phyloP scores from a whole-genome alignment of 306 rosid species.

The Trifolium dubium region DNA sequence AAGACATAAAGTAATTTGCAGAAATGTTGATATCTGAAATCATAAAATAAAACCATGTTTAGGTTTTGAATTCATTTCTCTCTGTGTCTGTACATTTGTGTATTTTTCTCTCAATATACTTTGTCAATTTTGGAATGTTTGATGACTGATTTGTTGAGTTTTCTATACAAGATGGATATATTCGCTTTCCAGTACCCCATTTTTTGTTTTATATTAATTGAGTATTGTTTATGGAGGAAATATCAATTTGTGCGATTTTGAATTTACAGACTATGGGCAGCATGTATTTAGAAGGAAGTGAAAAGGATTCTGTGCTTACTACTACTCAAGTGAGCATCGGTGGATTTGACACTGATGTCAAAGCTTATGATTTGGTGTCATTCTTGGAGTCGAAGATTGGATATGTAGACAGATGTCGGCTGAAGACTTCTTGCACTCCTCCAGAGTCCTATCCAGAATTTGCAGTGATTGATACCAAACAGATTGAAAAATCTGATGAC shows the following conservation, averaged over 20 bases:
- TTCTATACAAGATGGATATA: constrained; percentile 4
- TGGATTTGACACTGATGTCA: constrained; percentile 64
- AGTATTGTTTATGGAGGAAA: constrained; percentile 19
- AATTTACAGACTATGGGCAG: constrained; percentile 41
- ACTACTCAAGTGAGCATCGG: constrained; percentile 76
- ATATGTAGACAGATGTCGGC: constrained; percentile 67
- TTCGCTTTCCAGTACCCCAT: constrained; percentile 2
- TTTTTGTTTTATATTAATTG: constrained; percentile 5
- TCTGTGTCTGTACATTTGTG: not conserved
- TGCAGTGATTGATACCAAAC: constrained; percentile 32
- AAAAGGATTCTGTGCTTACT: constrained; percentile 50
- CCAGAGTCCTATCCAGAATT: constrained; percentile 73
- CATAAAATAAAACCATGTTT: constrained; percentile 1
- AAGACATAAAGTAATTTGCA: constrained; percentile 3
- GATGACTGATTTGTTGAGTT: constrained; percentile 18
- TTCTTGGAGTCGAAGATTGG: constrained; percentile 66
- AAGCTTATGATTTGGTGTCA: constrained; percentile 54
- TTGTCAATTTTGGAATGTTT: not conserved
- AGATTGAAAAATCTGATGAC: constrained; percentile 42
- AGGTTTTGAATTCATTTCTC: constrained; percentile 8
- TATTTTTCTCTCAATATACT: constrained; percentile 17
- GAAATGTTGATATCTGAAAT: constrained; percentile 2
- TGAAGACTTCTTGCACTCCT: constrained; percentile 89
- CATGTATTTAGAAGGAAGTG: constrained; percentile 56
- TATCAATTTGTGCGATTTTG: constrained; percentile 17